These are phyloP conservation scores for Sporisorium sorghi DNA, from an alignment of 1,284 basidiomycete species.

Conservation along the genomic window DNA sequence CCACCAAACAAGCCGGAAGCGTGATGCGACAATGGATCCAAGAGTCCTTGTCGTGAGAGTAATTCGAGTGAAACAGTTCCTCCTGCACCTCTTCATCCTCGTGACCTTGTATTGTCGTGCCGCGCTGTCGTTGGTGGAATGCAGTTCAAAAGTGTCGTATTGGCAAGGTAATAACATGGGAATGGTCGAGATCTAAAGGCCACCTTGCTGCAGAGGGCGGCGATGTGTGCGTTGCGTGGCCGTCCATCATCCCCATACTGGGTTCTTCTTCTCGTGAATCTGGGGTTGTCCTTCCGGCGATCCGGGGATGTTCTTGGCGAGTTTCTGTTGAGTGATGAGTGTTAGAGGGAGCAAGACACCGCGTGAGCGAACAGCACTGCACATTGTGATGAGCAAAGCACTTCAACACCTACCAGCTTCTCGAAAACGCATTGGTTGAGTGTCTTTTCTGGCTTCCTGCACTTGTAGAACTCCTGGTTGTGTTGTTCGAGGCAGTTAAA, in stretches of 20 bases:
- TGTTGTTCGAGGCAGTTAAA: slow-evolving; percentile 94
- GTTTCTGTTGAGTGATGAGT: no score
- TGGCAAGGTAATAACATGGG: slow-evolving; percentile 15
- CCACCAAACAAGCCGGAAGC: slow-evolving; percentile 84
- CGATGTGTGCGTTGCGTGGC: not conserved
- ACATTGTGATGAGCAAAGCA: not conserved
- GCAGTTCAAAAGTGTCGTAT: slow-evolving; percentile 1
- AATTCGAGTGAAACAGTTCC: slow-evolving; percentile 69
- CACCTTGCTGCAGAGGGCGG: not conserved
- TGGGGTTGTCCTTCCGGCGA: slow-evolving; percentile 84
- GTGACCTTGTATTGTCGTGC: not conserved
- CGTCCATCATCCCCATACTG: slow-evolving; percentile 73
- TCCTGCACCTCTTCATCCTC: not conserved
- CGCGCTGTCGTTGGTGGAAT: not conserved
- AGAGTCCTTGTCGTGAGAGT: slow-evolving; percentile 72
- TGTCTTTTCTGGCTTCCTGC: slow-evolving; percentile 87
- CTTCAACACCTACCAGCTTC: slow-evolving; percentile 75
- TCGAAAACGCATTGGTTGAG: slow-evolving; percentile 97
- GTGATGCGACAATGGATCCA: slow-evolving; percentile 76
- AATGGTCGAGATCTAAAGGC: slow-evolving; percentile 18
- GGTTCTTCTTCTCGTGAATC: slow-evolving; percentile 89
- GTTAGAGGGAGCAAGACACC: no score
- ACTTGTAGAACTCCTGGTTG: slow-evolving; percentile 96
- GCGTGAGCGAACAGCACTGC: no score
- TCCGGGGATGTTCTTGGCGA: slow-evolving; percentile 92